Percentiles rank a stretch among this genome's conserved stretches.
phyloP scores from a whole-genome alignment of 495 filamentous ascomycete species.

The Penicillium paxilli region DNA sequence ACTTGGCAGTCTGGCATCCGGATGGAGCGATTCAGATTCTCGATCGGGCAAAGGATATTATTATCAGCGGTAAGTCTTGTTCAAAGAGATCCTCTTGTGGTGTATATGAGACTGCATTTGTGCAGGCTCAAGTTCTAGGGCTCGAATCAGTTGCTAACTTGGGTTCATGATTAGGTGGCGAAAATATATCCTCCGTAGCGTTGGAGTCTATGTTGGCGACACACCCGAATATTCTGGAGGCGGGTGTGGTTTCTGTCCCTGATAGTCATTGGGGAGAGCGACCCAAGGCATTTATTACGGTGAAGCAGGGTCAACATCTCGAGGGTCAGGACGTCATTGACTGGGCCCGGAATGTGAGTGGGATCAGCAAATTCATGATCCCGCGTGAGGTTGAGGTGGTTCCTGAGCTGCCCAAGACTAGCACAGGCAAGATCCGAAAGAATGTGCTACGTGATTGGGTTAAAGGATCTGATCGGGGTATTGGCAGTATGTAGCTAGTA shows the following conservation, averaged over 20 bases:
- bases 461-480: slow-evolving; percentile 42
- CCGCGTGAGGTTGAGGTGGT: slow-evolving; percentile 91
- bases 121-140: too few species aligned
- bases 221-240: slow-evolving; percentile 88
- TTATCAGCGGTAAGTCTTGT: slow-evolving; percentile 82
- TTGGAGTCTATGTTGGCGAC: slow-evolving; percentile 89
- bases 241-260: slow-evolving; percentile 82
- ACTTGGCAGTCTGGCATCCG: slow-evolving; percentile 87
- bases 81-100: background rate
- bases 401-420: slow-evolving; percentile 88
- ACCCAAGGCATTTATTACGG: slow-evolving; percentile 90
- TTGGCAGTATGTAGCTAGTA: background rate
- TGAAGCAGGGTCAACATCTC: slow-evolving; percentile 61
- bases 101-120: too few species aligned
- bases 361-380: slow-evolving; percentile 93
- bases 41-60: slow-evolving; percentile 95
- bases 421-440: slow-evolving; percentile 95
- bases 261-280: slow-evolving; percentile 94
- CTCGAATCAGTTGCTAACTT: too few species aligned
- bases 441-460: slow-evolving; percentile 89
- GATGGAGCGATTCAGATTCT: slow-evolving; percentile 91
- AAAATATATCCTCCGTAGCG: slow-evolving; percentile 94
- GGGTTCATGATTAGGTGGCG: slow-evolving; percentile 63
- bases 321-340: slow-evolving; percentile 71
- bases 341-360: slow-evolving; percentile 78